Evolutionary conservation across 305 asterid genomes (phyloP).

Genomic region (Fraxinus angustifolia): DNA sequence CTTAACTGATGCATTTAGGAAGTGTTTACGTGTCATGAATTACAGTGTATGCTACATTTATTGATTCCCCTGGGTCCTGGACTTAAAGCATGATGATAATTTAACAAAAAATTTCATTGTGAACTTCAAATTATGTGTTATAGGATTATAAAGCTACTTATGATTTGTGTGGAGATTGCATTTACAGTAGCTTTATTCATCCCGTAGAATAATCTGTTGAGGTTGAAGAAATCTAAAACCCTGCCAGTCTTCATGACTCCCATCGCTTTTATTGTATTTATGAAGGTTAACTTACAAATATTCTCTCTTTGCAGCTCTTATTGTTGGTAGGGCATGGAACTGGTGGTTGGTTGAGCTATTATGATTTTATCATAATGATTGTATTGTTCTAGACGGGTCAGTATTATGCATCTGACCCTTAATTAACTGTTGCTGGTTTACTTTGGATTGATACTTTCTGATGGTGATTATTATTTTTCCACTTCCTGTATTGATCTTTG

Average conservation of each 20-base stretch:
- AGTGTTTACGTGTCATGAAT: not conserved
- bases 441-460: slow-evolving; percentile 3
- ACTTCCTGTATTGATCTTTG: slow-evolving; percentile 1
- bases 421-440: slow-evolving; percentile 6
- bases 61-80: not conserved
- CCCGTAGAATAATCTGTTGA: slow-evolving; percentile 4
- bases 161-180: not conserved
- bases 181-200: slow-evolving; percentile 8
- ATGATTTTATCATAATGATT: slow-evolving; percentile 88
- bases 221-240: not conserved
- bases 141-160: not conserved
- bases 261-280: slow-evolving; percentile 7
- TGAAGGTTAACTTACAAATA: slow-evolving; percentile 11
- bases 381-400: slow-evolving; percentile 85
- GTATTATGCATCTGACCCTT: slow-evolving; percentile 25
- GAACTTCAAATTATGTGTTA: not conserved
- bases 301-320: slow-evolving; percentile 61
- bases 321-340: slow-evolving; percentile 98
- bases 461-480: not conserved
- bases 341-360: slow-evolving; percentile 98
- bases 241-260: slow-evolving; percentile 3
- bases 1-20: not conserved
- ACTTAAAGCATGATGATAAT: not conserved
- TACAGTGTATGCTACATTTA: slow-evolving; percentile 1
- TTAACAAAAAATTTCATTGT: not conserved